Base-by-base conservation (phyloP, 23 red algal species). In the Cyanidium caldarium region DNA sequence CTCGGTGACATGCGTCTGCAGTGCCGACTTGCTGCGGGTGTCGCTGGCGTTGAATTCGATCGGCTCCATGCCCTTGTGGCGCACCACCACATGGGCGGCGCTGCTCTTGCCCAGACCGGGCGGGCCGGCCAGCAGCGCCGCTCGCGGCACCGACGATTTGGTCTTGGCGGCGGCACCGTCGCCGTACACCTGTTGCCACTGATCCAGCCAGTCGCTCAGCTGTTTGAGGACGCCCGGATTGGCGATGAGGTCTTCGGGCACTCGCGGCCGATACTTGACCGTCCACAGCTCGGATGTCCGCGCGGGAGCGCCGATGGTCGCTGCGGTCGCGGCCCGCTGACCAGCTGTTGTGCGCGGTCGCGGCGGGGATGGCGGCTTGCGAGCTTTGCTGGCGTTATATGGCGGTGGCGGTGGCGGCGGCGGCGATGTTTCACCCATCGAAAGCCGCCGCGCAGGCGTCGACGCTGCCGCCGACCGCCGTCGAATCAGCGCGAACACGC, bases 41-140 rank as follows among this genome's bases (percentile, higher is more conserved):
- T 98, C 92, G 2, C 80, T 86, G 5, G 92, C 92, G 45, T 98
- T 98, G 68, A 85, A 86, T 43, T 98, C 92, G 61, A 84, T 77
- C 2, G 92, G 82, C 46, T 89, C 80, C 44, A 73, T 82, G 19
- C 92, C 92, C 25, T 43, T 35, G n/a, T 84, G 71, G 12, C 72
- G 70, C 26, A 61, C 80, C 0, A 87, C 78, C 37, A 83, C 69
- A 30, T 87, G 78, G 15, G 89, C 89, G 42, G 79, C 72, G 19
- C 75, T 94, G 12, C 82, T 94, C 42, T 94, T 98, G 5, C 85
- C 85, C 34, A 87, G 88, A 14, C 92, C 85, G 25, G 92, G 92
- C 15, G 92, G 84, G 26, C 92, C 92, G 21, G 58, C 73, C 35
- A 95, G 78, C 43, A 87, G 70, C 15, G 61, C 82, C 20, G 82